Base-by-base conservation (phyloP, 1,284 basidiomycete genomes). In the Boletus holoroseus region DNA sequence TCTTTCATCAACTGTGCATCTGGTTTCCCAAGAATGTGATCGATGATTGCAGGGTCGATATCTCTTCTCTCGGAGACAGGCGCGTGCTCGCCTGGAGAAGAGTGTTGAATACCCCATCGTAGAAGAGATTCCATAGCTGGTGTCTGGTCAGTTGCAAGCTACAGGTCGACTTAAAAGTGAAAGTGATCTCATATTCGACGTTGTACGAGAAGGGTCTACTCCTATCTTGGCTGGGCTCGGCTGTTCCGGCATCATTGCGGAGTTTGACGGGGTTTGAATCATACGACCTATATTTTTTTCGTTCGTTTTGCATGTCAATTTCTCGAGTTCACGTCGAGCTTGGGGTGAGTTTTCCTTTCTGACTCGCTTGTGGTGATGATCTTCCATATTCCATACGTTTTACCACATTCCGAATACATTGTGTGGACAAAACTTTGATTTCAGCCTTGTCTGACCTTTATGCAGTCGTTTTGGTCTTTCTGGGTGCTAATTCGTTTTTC, bases 1-100 rank as follows among this genome's bases (percentile, higher is more conserved):
- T 95, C 92, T 65, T 89, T 90, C 91, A 96, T 95, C 37, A 85
- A 73, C 53, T 83, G 82, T 2, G 88, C 79, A 64, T 96, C 94
- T 1, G 86, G 79, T 62, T 87, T 91, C 22, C 93, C 93, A 50
- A 96, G 76, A 60, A 96, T 92, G 62, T 81, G 68, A 62, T 94
- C 91, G 58, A 95, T 85, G 57, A 95, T 81, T 34, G 73, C 90
- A 0, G 91, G 82, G 69, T 91, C 84, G 22, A 92, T 68, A 58
- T 79, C 73, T 47, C 73, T 73, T 46, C 71, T 66, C 11, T 73
- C 73, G 12, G 60, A 11, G 71, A 68, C 18, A 69, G 67, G 34
- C 58, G 61, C 26, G 60, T 58, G 40, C 66, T 56, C 43, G 62
- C 62, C 47, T 62, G 55, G 59, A 4, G 71, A 61, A 11, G 85